Conservation (phyloP, 208 protist genomes). For the Leishmania mexicana region DNA sequence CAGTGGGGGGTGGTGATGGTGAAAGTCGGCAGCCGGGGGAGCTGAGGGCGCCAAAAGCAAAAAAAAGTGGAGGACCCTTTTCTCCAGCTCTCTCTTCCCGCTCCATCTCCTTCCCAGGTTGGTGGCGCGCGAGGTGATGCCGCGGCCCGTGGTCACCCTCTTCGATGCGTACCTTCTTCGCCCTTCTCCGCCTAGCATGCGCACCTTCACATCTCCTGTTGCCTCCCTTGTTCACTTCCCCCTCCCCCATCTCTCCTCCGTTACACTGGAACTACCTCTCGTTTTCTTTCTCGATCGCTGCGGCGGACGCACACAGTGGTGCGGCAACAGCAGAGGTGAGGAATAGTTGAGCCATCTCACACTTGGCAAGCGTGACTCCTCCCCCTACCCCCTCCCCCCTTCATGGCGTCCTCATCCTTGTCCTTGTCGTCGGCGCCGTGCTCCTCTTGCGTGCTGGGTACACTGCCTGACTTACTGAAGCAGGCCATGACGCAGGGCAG, state of each 20-base stretch:
- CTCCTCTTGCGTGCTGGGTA: slow-evolving; percentile 6
- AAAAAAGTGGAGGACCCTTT: not conserved
- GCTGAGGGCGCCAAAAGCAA: not conserved
- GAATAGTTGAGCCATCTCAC: not conserved
- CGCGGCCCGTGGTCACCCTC: not conserved
- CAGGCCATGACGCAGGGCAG: not conserved
- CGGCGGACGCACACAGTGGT: not conserved
- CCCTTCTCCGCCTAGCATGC: not conserved
- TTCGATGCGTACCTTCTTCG: not conserved
- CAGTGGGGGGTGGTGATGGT: not conserved
- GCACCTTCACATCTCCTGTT: not conserved
- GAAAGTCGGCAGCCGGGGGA: not conserved
- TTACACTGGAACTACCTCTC: not conserved
- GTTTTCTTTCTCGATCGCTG: not conserved
- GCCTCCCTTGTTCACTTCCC: not conserved
- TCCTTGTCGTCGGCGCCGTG: slow-evolving; percentile 1
- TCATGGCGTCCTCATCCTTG: slow-evolving; percentile 4
- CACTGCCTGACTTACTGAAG: slow-evolving; percentile 6
- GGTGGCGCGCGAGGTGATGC: not conserved
- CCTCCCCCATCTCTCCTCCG: not conserved
- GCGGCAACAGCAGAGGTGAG: not conserved
- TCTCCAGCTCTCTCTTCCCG: not conserved
- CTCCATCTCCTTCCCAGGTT: not conserved
- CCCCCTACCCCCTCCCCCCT: not conserved
- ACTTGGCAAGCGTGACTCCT: not conserved